Conservation (phyloP, 352 stramenopile species). For the Globisporangium takayamanum region DNA sequence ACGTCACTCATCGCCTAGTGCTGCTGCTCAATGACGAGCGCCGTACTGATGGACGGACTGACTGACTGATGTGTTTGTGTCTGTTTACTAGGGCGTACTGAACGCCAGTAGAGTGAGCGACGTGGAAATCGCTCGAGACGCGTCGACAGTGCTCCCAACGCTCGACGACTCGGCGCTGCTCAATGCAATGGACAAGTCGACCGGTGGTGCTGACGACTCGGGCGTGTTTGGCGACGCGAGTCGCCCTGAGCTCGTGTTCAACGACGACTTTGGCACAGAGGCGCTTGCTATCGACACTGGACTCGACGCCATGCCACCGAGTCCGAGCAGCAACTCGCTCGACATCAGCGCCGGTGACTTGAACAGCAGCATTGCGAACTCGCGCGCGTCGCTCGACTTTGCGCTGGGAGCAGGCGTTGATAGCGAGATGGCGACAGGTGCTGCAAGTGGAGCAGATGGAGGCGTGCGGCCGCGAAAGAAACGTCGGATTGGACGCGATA, state of each 20-base stretch:
- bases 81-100: conserved; percentile 22
- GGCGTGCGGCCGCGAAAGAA: conserved; percentile 61
- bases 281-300: conserved; percentile 38
- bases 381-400: conserved; percentile 62
- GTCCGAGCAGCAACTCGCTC: conserved; percentile 35
- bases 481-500: conserved; percentile 75
- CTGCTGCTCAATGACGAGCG: too few relatives aligned
- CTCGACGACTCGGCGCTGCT: conserved; percentile 59
- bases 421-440: conserved; percentile 10
- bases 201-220: conserved; percentile 25
- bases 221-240: conserved; percentile 19
- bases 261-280: conserved; percentile 54
- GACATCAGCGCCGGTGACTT: conserved; percentile 61
- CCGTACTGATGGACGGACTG: not conserved
- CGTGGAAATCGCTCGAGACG: conserved; percentile 77
- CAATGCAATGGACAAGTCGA: conserved; percentile 36
- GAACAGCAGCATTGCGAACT: conserved; percentile 59
- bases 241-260: conserved; percentile 45
- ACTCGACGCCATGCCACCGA: conserved; percentile 22
- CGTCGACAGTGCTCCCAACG: conserved; percentile 35
- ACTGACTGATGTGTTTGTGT: not conserved
- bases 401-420: conserved; percentile 43
- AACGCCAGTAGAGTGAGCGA: conserved; percentile 71
- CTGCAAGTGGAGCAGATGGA: not conserved
- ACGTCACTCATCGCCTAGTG: not conserved